A percentile compares a stretch with the other conserved stretches of the same genome.
These are phyloP conservation scores for Neofusicoccum kwambonambiense DNA, from an alignment of 2,329 filamentous ascomycete species.

Conservation along the genomic window DNA sequence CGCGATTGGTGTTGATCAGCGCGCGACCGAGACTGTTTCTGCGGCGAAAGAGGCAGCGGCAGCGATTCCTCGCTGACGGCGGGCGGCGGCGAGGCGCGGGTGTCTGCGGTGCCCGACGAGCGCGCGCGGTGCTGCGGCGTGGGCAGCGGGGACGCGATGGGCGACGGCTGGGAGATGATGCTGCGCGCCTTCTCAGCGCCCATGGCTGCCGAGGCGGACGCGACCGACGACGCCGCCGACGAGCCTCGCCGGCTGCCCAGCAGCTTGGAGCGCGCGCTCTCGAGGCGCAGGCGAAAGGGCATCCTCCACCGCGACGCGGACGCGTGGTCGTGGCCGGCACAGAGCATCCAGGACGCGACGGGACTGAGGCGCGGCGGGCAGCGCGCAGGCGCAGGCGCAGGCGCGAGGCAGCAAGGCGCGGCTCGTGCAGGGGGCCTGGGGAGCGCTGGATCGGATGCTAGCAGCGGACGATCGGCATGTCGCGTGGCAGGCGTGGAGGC, in stretches of 20 bases:
- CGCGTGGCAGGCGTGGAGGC: neutral
- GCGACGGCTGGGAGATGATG: neutral
- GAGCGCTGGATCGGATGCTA: neutral
- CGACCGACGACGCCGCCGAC: neutral
- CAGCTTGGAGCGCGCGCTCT: slow-evolving; percentile 11
- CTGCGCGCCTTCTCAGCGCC: slow-evolving; percentile 4
- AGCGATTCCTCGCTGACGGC: slow-evolving; percentile 9
- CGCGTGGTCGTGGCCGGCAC: slow-evolving; percentile 2
- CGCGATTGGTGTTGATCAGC: slow-evolving; percentile 13
- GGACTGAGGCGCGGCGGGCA: neutral
- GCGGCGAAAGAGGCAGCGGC: slow-evolving; percentile 2
- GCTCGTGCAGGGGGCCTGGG: slow-evolving; percentile 14
- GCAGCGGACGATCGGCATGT: slow-evolving; percentile 9
- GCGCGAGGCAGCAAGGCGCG: neutral
- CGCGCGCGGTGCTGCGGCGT: neutral
- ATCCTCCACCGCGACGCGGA: neutral
- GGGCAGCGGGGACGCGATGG: slow-evolving; percentile 5
- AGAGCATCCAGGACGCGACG: slow-evolving; percentile 5
- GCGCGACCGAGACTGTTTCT: slow-evolving; percentile 2
- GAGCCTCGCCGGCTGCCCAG: slow-evolving; percentile 8
- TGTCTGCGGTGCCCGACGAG: slow-evolving; percentile 1
- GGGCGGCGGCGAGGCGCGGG: neutral
- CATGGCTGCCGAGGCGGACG: neutral
- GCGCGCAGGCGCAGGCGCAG: neutral
- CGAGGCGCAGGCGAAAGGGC: slow-evolving; percentile 10